Evolutionary conservation across 2,329 filamentous ascomycete genomes (phyloP), one percentile per base, ranked within the genome.

Genomic region (Arthrobotrys pseudoclavata): DNA sequence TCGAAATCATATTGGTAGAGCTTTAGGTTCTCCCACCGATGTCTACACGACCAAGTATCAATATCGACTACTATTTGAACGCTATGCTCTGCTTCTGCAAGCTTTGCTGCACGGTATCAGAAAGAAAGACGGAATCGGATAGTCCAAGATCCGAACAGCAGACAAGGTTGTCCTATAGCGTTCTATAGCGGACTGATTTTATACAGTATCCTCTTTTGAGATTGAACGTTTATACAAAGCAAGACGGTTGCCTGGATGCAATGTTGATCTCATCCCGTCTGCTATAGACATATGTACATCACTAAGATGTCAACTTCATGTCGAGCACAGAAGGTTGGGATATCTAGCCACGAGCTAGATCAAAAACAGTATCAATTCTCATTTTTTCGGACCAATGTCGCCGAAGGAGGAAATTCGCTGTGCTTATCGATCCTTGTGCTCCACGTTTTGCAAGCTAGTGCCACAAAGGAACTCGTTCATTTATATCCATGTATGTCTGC

Each of bases 401-500:
- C 55, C 34, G 55, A 24, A 60, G 18, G 26, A 24, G 55, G 55
- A 24, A 60, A 60, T 9, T 26, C 26, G 13, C 34, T 9, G 12
- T 60, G 55, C 55, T 42, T 60, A 60, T 60, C 55, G 34, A 60
- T 60, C 55, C 34, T 26, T 13, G 55, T 26, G 22, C 22, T 42
- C 34, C 34, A 60, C 13, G 31, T 26, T 57, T 60, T 42, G 20
- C 9, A 42, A 42, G 34, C 55, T 60, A 60, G 55, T 26, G 31
- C 55, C 26, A 24, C 34, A 60, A 42, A 24, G 3, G 31, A n/a
- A 13, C 20, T 42, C 34, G 20, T 60, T 60, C 34, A 18, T 60
- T 60, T 26, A 40, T 60, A 18, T 60, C 42, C 13, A 40, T 60
- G 55, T 57, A 57, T 22, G n/a, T 57, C n/a, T 42, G 55, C 55